These are phyloP conservation scores for Skeletonema costatum DNA, from an alignment of 108 stramenopile genomes.

Conservation along the genomic window DNA sequence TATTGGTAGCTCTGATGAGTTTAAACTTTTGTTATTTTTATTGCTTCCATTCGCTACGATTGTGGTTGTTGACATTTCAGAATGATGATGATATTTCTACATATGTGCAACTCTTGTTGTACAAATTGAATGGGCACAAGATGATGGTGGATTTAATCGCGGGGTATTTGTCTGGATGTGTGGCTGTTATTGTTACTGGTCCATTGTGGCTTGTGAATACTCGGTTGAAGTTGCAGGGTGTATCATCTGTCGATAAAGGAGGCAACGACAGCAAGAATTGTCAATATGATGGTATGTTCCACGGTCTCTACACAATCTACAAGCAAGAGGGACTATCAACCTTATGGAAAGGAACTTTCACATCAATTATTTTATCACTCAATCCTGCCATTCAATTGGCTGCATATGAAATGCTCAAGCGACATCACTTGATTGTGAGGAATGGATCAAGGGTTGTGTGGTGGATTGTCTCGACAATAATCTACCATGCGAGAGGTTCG, in stretches of 20 bases:
- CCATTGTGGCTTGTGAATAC: constrained; percentile 74
- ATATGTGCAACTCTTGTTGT: background rate
- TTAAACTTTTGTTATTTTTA: constrained; percentile 54
- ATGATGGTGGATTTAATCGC: constrained; percentile 32
- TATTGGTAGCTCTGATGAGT: constrained; percentile 36
- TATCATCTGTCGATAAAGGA: constrained; percentile 7
- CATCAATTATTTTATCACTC: constrained; percentile 60
- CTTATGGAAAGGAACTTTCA: constrained; percentile 57
- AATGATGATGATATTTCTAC: background rate
- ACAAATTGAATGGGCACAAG: constrained; percentile 2
- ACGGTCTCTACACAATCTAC: constrained; percentile 28
- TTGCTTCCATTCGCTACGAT: constrained; percentile 30
- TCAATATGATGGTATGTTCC: constrained; percentile 28
- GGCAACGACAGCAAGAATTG: background rate
- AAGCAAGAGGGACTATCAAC: constrained; percentile 51
- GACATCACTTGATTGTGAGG: constrained; percentile 17
- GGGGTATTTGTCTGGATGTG: constrained; percentile 55
- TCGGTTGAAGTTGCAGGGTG: constrained; percentile 59
- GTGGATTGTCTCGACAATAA: background rate
- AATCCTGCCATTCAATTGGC: constrained; percentile 72
- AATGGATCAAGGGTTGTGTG: background rate
- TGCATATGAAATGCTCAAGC: constrained; percentile 63
- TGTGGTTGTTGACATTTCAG: background rate
- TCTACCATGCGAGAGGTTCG: background rate
- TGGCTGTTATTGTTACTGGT: constrained; percentile 63